Evolutionary conservation across 2,329 filamentous ascomycete genomes (phyloP).

Genomic region (Anisogramma anomala): DNA sequence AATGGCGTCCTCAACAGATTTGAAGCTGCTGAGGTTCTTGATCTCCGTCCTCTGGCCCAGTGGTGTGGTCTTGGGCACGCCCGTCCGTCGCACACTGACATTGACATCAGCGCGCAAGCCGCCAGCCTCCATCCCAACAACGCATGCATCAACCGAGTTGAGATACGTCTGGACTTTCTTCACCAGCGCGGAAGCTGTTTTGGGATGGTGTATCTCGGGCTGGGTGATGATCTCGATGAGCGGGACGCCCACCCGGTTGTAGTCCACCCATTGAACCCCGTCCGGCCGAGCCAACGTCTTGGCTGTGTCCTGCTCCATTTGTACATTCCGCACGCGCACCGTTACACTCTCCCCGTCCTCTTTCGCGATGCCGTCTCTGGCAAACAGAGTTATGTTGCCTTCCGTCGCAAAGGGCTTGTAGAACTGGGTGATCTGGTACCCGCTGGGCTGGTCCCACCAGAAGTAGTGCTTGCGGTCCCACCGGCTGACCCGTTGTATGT

Average conservation of each 20-base stretch:
- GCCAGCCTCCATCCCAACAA: slow-evolving; percentile 85
- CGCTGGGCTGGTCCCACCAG: slow-evolving; percentile 93
- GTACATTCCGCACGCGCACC: slow-evolving; percentile 83
- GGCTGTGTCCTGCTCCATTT: slow-evolving; percentile 96
- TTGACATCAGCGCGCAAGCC: slow-evolving; percentile 91
- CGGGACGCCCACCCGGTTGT: slow-evolving; percentile 84
- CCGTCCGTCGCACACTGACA: slow-evolving; percentile 63
- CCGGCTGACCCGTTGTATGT: slow-evolving; percentile 62
- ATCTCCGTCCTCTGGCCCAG: slow-evolving; percentile 90
- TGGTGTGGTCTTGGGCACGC: slow-evolving; percentile 24
- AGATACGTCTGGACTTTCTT: slow-evolving; percentile 78
- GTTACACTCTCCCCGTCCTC: slow-evolving; percentile 59
- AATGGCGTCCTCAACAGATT: slow-evolving; percentile 89
- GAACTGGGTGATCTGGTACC: slow-evolving; percentile 97
- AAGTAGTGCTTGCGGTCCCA: slow-evolving; percentile 99
- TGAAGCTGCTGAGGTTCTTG: slow-evolving; percentile 92
- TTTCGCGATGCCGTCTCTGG: slow-evolving; percentile 67
- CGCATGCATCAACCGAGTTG: slow-evolving; percentile 70
- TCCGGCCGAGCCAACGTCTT: slow-evolving; percentile 76
- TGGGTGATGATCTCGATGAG: slow-evolving; percentile 91
- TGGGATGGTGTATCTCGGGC: slow-evolving; percentile 76
- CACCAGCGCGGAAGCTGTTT: slow-evolving; percentile 78
- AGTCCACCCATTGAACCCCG: slow-evolving; percentile 70
- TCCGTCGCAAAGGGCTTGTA: slow-evolving; percentile 62
- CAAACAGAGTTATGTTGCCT: slow-evolving; percentile 58